Conservation (phyloP, 108 stramenopile genomes). For the Discostella stelligeroides region DNA sequence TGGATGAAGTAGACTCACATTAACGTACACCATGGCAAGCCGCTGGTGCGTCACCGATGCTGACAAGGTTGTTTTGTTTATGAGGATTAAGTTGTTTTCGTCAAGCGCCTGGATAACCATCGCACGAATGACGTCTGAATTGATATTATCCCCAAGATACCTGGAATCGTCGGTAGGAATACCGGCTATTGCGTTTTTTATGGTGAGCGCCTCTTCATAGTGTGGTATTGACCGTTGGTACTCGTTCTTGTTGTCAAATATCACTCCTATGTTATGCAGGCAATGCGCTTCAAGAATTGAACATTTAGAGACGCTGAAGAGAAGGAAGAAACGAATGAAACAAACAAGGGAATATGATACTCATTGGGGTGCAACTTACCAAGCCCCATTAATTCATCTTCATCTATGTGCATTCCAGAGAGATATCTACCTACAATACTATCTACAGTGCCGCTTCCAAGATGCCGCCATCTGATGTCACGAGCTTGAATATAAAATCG, state of each 20-base stretch:
- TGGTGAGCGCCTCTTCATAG: constrained; percentile 42
- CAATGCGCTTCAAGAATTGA: constrained; percentile 28
- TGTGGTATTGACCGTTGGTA: constrained; percentile 45
- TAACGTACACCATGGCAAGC: constrained; percentile 38
- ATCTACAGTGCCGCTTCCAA: constrained; percentile 39
- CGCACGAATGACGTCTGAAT: constrained; percentile 24
- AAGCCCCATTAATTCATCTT: constrained; percentile 44
- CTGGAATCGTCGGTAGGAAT: constrained; percentile 15
- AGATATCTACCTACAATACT: constrained; percentile 41
- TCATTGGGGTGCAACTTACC: constrained; percentile 6
- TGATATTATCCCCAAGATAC: constrained; percentile 5
- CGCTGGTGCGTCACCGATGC: constrained; percentile 34
- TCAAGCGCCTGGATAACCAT: constrained; percentile 29
- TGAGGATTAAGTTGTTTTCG: constrained; percentile 15
- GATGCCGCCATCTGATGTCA: constrained; percentile 41
- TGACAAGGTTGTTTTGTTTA: constrained; percentile 36
- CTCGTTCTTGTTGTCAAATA: constrained; percentile 44
- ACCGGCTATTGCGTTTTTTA: constrained; percentile 42
- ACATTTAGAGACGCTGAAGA: not conserved
- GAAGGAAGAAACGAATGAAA: not conserved
- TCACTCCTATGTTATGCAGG: constrained; percentile 40
- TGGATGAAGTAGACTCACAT: constrained; percentile 4
- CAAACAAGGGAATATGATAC: not conserved
- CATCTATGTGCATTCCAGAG: constrained; percentile 26
- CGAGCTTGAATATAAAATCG: constrained; percentile 45